Percentiles rank a stretch among this genome's conserved stretches.
Conservation (phyloP, 805 yeast genomes). For the Cyberlindnera suaveolens region DNA sequence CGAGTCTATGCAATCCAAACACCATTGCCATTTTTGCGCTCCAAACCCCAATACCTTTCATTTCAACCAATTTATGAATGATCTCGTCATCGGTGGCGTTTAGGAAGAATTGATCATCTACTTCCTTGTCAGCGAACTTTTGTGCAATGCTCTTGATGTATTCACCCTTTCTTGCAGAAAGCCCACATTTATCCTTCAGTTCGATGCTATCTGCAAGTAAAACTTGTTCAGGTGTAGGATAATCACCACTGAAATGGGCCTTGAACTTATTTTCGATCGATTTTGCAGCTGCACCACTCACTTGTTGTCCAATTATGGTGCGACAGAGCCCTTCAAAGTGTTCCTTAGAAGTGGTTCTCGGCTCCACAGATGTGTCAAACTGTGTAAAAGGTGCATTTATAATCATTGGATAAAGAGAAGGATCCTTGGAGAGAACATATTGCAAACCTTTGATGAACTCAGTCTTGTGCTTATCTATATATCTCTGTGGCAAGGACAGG, state of each 20-base stretch:
- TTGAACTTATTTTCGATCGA: slow-evolving; percentile 50
- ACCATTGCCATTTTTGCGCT: slow-evolving; percentile 81
- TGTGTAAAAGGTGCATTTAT: slow-evolving; percentile 22
- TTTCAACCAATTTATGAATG: slow-evolving; percentile 38
- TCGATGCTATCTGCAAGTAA: slow-evolving; percentile 35
- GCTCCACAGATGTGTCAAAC: slow-evolving; percentile 18
- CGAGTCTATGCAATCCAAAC: slow-evolving; percentile 59
- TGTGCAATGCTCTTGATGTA: slow-evolving; percentile 53
- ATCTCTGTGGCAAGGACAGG: slow-evolving; percentile 19
- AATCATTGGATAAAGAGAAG: slow-evolving; percentile 27
- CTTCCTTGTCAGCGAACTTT: slow-evolving; percentile 36
- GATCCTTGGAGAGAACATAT: slow-evolving; percentile 30
- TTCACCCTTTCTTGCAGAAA: slow-evolving; percentile 60
- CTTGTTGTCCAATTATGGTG: slow-evolving; percentile 64
- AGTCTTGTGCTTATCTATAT: slow-evolving; percentile 22
- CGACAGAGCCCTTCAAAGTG: slow-evolving; percentile 38
- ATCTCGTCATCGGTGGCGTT: slow-evolving; percentile 38
- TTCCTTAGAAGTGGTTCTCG: slow-evolving; percentile 18
- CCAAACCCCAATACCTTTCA: slow-evolving; percentile 83
- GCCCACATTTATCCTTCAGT: slow-evolving; percentile 53
- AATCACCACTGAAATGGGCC: slow-evolving; percentile 28
- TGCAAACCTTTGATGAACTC: slow-evolving; percentile 31
- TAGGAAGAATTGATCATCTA: slow-evolving; percentile 32
- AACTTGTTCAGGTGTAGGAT: slow-evolving; percentile 39
- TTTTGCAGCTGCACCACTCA: slow-evolving; percentile 74